These are phyloP conservation scores for Aspergillus cristatus DNA, from an alignment of 495 filamentous ascomycete species.

Conservation along the genomic window DNA sequence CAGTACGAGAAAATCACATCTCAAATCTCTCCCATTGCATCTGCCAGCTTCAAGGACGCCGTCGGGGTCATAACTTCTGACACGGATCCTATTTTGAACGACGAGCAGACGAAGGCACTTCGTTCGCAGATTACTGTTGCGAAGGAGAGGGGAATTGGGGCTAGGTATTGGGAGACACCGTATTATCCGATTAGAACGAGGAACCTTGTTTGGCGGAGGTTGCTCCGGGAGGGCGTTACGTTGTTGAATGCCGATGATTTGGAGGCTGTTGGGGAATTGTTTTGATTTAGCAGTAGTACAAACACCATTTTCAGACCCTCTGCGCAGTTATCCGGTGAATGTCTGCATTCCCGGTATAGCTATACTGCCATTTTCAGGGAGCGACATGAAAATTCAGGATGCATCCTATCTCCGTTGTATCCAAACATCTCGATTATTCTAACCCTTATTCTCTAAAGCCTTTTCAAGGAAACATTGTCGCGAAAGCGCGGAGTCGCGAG, in stretches of 20 bases:
- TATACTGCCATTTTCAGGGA: no score
- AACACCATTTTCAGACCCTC: no score
- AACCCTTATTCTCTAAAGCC: no score
- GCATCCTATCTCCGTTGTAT: no score
- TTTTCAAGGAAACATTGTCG: no score
- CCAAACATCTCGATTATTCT: no score
- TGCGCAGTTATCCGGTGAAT: no score
- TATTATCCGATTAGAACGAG: slow-evolving; percentile 54
- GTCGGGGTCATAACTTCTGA: slow-evolving; percentile 31
- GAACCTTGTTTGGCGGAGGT: slow-evolving; percentile 58
- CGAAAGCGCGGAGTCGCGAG: no score
- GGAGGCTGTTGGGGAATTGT: slow-evolving; percentile 42
- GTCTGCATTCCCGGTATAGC: no score
- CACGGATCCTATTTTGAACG: slow-evolving; percentile 21
- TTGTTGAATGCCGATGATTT: slow-evolving; percentile 76
- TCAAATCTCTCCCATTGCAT: slow-evolving; percentile 43
- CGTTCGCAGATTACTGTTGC: slow-evolving; percentile 53
- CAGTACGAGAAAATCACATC: slow-evolving; percentile 34
- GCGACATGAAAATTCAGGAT: no score
- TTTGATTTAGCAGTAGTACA: no score
- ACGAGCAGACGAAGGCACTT: slow-evolving; percentile 49
- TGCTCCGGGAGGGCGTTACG: slow-evolving; percentile 59
- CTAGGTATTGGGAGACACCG: slow-evolving; percentile 68
- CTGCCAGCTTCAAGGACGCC: slow-evolving; percentile 30
- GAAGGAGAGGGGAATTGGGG: slow-evolving; percentile 51